These are phyloP conservation scores for Niveomyces coronatus DNA, from an alignment of 2,329 filamentous ascomycete species.

Conservation along the genomic window DNA sequence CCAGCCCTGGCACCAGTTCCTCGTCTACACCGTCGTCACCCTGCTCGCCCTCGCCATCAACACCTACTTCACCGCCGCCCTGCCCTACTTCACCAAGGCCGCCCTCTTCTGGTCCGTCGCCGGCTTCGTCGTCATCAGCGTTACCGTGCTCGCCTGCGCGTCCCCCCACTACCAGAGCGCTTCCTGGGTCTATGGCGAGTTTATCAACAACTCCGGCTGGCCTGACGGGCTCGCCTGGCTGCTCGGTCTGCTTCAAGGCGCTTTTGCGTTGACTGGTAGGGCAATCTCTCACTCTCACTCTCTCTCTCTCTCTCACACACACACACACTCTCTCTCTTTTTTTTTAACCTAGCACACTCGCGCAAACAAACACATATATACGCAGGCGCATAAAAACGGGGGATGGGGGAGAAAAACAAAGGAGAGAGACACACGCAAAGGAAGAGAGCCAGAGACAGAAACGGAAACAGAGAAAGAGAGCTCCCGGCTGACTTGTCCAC, in stretches of 20 bases:
- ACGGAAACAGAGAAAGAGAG: no score
- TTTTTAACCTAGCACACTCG: no score
- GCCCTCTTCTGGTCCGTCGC: slow-evolving; percentile 62
- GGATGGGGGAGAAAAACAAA: no score
- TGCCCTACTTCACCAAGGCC: slow-evolving; percentile 56
- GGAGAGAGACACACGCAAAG: no score
- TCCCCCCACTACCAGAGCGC: slow-evolving; percentile 55
- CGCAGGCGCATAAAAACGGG: no score
- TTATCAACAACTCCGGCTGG: slow-evolving; percentile 61
- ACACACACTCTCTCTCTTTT: no score
- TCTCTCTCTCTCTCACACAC: no score
- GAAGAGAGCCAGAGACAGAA: no score
- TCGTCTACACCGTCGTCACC: slow-evolving; percentile 59
- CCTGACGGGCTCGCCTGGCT: slow-evolving; percentile 54
- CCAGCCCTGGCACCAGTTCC: slow-evolving; percentile 60
- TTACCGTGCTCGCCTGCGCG: slow-evolving; percentile 56
- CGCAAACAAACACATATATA: no score
- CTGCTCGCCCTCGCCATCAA: slow-evolving; percentile 53
- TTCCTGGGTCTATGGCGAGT: slow-evolving; percentile 54
- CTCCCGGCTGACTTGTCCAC: not conserved
- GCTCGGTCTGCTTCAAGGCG: slow-evolving; percentile 42
- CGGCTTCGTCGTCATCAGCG: slow-evolving; percentile 60
- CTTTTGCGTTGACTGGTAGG: slow-evolving; percentile 33
- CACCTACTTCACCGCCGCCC: slow-evolving; percentile 43
- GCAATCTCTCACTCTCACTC: no score